Base-by-base conservation (phyloP, 371 early-diverging fungal genomes). In the Mucor piriformis region DNA sequence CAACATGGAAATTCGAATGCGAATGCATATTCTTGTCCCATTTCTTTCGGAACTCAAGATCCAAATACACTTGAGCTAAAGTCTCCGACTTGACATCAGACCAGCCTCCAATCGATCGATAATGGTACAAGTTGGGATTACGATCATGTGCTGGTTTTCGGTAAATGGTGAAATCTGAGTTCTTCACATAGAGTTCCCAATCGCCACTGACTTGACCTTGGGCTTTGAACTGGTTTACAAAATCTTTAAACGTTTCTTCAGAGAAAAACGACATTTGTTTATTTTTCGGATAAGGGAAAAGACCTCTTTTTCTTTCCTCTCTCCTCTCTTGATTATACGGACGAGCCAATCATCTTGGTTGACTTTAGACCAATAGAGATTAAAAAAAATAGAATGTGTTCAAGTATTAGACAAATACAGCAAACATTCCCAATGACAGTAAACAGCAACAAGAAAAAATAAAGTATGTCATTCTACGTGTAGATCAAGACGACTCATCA, bases 21-120 rank as follows among this genome's bases (percentile, higher is more conserved):
- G 66, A 57, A 12, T 67, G 24, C 80, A 82, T 79, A 46, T 77
- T 70, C 7, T 70, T 64, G 35, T 81, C 82, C 82, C 79, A 79
- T 21, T 68, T 64, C 53, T 74, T 73, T 50, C 82, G 72, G 63
- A 69, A 77, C 15, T 72, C 73, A 2, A 79, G 63, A 49, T 81
- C 79, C 6, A 73, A 49, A 21, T 73, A 73, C 29, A 69, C 70
- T 32, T 70, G 54, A 2, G 73, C 64, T 34, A 73, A 44, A 29
- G 67, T 59, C 4, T 57, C 57, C 38, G 70, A 51, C 43, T 61
- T 61, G 18, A 73, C 46, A 33, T 73, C 63, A 10, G 21, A 43
- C 67, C 64, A 73, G 21, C 57, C 67, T 21, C 73, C 73, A 47
- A 73, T 52, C 8, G 64, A 57, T 25, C 65, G 33, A 21, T 70